Evolutionary conservation across 148 eudicot species (phyloP), one percentile per base, ranked within the genome.

Genomic region (Fallopia convolvulus): DNA sequence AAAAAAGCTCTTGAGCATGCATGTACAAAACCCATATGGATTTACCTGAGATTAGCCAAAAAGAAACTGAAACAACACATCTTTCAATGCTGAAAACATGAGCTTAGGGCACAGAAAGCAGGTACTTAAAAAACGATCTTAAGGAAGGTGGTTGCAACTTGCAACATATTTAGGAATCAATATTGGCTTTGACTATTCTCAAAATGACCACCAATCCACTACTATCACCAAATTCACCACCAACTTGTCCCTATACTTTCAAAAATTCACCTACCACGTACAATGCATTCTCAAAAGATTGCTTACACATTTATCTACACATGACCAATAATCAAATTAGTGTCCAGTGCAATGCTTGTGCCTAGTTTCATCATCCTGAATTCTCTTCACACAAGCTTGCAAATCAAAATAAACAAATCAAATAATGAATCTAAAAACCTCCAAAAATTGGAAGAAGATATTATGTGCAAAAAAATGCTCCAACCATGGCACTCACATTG

Each of bases 271-370:
- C 36, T 33, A 33, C 36, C n/a, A n/a, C n/a, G n/a, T n/a, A n/a
- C n/a, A n/a, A n/a, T n/a, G n/a, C n/a, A n/a, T n/a, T n/a, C n/a
- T n/a, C n/a, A 60, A 44, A 26, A 40, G 55, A 68, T 68, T 68
- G 71, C 82, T 76, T 80, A 80, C 82, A 70, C 77, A 58, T 46
- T 80, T 74, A 76, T 80, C 82, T 75, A 80, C 78, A 66, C 82
- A 80, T 30, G 77, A 74, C 79, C 79, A 80, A 74, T 76, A 80
- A 76, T 80, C 82, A 71, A 80, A 80, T 75, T 80, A 80, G 73
- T 80, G 82, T 63, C 82, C 82, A 40, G 79, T 80, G 55, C 82
- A 80, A 26, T 80, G 82, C 71, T 76, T 80, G 39, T 52, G 63
- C 46, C 82, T 79, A 15, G 82, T 75, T 70, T 80, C 79, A 30